A percentile compares a stretch with the other conserved stretches of the same genome.
Conservation (phyloP, 345 rosid species). For the Diplotaxis tenuifolia region DNA sequence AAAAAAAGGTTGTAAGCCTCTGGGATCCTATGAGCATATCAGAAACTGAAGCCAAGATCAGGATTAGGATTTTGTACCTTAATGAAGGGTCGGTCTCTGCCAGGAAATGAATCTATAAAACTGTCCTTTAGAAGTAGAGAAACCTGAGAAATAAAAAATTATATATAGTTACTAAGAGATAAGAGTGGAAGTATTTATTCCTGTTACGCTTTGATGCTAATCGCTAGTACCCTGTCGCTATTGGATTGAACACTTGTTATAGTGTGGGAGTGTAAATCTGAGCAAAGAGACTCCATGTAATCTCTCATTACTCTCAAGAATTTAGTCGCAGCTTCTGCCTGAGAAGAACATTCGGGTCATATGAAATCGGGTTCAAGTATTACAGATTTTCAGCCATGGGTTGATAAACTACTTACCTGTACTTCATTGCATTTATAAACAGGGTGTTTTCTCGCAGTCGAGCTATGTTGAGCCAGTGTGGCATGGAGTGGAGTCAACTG, state of each 20-base stretch:
- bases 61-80: constrained; percentile 47
- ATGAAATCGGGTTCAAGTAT: background rate
- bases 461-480: constrained; percentile 54
- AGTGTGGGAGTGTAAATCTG: constrained; percentile 74
- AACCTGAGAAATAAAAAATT: constrained; percentile 52
- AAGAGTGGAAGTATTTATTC: background rate
- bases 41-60: background rate
- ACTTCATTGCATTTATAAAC: constrained; percentile 80
- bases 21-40: background rate
- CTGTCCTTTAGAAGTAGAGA: constrained; percentile 93
- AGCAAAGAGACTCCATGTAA: constrained; percentile 85
- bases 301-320: constrained; percentile 71
- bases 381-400: constrained; percentile 7
- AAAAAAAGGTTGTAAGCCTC: constrained; percentile 3
- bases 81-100: constrained; percentile 69
- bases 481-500: constrained; percentile 75
- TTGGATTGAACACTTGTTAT: constrained; percentile 95
- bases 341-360: background rate
- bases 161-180: background rate
- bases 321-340: constrained; percentile 52
- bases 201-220: constrained; percentile 3
- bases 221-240: constrained; percentile 66
- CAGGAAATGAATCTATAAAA: constrained; percentile 83
- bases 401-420: constrained; percentile 52
- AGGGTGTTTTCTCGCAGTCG: constrained; percentile 67